Evolutionary conservation across 805 yeast genomes (phyloP).

Genomic region (Saccharomycopsis sp.): DNA sequence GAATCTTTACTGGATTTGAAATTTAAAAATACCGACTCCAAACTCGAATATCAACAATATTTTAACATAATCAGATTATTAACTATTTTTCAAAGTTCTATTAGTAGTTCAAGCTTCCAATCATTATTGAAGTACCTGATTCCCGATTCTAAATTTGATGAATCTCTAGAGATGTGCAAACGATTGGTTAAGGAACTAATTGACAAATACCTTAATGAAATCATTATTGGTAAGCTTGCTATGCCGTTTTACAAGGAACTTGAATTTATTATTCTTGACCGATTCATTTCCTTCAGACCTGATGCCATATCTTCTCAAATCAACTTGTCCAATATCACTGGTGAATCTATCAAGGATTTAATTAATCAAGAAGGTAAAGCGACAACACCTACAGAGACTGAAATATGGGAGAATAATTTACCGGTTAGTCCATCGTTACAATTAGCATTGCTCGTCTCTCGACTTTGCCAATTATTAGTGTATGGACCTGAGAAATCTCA

Average conservation of each 20-base stretch:
- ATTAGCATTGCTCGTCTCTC: slow-evolving; percentile 5
- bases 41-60: neutral
- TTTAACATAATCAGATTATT: neutral
- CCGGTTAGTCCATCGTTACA: slow-evolving; percentile 16
- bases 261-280: too few relatives aligned
- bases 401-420: slow-evolving; percentile 19
- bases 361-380: neutral
- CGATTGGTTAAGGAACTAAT: too few relatives aligned
- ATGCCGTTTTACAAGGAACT: too few relatives aligned
- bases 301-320: too few relatives aligned
- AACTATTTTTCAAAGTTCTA: neutral
- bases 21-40: neutral
- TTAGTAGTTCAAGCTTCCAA: too few relatives aligned
- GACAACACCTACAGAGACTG: slow-evolving; percentile 8
- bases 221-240: too few relatives aligned
- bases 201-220: too few relatives aligned
- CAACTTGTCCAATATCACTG: too few relatives aligned
- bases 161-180: too few relatives aligned
- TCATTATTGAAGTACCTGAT: too few relatives aligned
- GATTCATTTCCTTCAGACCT: too few relatives aligned
- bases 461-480: slow-evolving; percentile 1
- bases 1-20: neutral
- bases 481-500: neutral
- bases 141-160: too few relatives aligned
- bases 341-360: neutral